Base-by-base conservation (phyloP, 805 yeast genomes). In the Candida vartiovaarae region DNA sequence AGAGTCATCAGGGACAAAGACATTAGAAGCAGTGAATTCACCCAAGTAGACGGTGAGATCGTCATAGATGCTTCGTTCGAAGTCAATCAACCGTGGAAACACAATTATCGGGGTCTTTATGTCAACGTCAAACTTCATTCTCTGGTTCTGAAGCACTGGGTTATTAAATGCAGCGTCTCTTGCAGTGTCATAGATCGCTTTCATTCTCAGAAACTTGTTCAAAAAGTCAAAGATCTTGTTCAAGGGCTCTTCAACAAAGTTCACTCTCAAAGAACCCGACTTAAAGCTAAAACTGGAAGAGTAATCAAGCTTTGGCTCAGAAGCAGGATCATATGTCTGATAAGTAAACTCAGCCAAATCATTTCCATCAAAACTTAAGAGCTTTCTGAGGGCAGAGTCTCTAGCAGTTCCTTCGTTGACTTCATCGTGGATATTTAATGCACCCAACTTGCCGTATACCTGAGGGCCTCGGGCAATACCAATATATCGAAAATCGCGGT, bases 141-240 rank as follows among this genome's bases (percentile, higher is more conserved):
- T 70, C 41, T 77, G 76, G 46, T 75, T 70, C 36, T 75, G 74
- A 36, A 81, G 70, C 36, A 69, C 78, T 0, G 93, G 93, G 60
- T 86, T 95, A 52, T 83, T 77, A 52, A 88, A 75, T 0, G 98
- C 96, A 8, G 89, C 86, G 55, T 83, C 87, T 45, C 98, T 75
- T 0, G 98, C 95, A 23, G 75, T 68, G 56, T 93, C 99, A 61
- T 85, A 95, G n/a, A 90, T 71, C 4, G 76, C 77, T 62, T 93
- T 93, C 95, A 91, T 87, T 52, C 75, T 75, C 46, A 79, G 82
- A 56, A 95, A 85, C 52, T 83, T 84, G 50, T 77, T 77, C 54
- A 88, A 66, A 54, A 79, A 91, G 8, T 74, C 69, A 29, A 83
- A 56, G 8, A 95, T 74, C 50, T 81, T 75, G 31, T 80, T 72